Evolutionary conservation across 305 asterid species (phyloP).

Genomic region (Fraxinus sp.): DNA sequence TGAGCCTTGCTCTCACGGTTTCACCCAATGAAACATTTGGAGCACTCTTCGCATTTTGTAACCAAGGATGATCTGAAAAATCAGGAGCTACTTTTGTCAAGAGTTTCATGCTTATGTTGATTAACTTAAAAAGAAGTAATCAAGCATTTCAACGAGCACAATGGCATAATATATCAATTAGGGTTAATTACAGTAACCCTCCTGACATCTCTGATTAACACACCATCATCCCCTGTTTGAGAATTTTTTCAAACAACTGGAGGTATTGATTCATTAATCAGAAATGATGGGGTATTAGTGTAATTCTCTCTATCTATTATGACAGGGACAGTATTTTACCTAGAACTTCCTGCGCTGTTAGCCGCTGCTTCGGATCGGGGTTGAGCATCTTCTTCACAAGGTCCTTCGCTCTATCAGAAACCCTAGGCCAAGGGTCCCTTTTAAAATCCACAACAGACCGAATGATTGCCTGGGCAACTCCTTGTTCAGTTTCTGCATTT

Average conservation of each 20-base stretch:
- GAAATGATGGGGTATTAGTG: not conserved
- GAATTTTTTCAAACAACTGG: not conserved
- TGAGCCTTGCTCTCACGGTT: constrained; percentile 69
- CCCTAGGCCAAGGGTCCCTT: constrained; percentile 88
- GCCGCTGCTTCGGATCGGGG: constrained; percentile 37
- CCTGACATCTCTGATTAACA: not conserved
- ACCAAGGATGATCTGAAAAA: constrained; percentile 22
- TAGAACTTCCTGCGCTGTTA: constrained; percentile 71
- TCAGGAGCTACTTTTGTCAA: constrained; percentile 9
- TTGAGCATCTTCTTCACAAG: constrained; percentile 19
- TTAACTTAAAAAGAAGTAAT: not conserved
- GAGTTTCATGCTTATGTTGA: constrained; percentile 9
- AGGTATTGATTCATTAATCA: not conserved
- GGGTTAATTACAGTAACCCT: not conserved
- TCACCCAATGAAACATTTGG: constrained; percentile 71
- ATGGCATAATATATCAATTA: not conserved
- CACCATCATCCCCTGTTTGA: not conserved
- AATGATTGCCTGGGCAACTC: constrained; percentile 31
- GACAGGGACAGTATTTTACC: constrained; percentile 36
- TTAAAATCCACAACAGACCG: constrained; percentile 74
- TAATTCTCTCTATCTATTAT: not conserved
- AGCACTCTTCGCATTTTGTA: constrained; percentile 28
- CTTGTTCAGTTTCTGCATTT: constrained; percentile 81
- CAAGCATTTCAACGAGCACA: not conserved
- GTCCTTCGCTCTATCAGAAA: constrained; percentile 81